phyloP scores from a whole-genome alignment of 495 filamentous ascomycete species.

The Cladorrhinum samala region DNA sequence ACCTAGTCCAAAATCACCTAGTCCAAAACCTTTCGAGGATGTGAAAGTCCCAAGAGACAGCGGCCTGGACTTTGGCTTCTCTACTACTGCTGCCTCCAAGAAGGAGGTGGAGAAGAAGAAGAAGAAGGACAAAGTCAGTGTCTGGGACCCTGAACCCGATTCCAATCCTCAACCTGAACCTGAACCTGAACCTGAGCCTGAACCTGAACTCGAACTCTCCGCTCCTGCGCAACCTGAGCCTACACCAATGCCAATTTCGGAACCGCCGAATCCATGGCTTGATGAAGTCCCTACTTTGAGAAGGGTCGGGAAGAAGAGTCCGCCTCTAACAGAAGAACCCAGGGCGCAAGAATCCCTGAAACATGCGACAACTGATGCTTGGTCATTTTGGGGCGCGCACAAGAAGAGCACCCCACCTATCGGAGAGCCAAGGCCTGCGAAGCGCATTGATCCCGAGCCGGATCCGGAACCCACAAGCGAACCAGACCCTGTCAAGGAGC shows the following conservation, averaged over 20 bases:
- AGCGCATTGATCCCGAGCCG: conserved; percentile 8
- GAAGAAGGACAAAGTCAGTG: not conserved
- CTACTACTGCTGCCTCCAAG: not conserved
- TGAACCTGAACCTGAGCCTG: not conserved
- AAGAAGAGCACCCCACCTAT: not conserved
- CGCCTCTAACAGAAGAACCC: not conserved
- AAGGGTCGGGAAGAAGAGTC: not conserved
- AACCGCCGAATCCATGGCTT: not conserved
- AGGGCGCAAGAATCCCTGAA: not conserved
- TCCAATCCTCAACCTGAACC: too few relatives aligned
- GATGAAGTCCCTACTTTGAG: not conserved
- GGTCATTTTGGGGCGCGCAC: not conserved
- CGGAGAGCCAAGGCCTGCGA: not conserved
- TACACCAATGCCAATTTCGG: not conserved
- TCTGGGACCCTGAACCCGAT: conserved; percentile 1
- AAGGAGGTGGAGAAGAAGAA: not conserved
- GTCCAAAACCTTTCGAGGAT: not conserved
- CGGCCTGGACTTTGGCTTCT: not conserved
- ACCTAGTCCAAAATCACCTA: too few relatives aligned
- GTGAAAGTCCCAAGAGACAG: not conserved
- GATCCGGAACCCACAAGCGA: not conserved
- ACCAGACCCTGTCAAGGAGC: conserved; percentile 5
- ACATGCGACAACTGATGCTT: not conserved
- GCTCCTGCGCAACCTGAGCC: not conserved
- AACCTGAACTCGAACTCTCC: not conserved